Percentiles rank a stretch among this genome's conserved stretches.
Conservation (phyloP, 495 filamentous ascomycete genomes). For the Tuber brumale region DNA sequence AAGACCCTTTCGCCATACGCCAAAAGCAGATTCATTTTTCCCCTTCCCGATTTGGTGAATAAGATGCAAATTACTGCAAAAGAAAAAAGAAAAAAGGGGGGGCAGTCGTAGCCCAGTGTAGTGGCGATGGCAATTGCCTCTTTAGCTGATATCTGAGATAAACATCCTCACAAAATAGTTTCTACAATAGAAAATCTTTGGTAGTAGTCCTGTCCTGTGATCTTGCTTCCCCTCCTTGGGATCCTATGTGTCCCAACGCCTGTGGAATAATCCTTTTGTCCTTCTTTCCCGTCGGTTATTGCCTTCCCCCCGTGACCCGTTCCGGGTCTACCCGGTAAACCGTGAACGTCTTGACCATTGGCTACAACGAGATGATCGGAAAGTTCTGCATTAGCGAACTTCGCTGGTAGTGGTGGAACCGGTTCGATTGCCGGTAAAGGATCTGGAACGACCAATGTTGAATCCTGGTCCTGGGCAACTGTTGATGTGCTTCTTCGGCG, state of each 20-base stretch:
- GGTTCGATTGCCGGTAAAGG: constrained; percentile 16
- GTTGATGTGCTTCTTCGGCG: constrained; percentile 30
- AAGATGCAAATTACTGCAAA: not conserved
- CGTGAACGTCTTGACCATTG: not conserved
- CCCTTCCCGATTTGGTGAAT: not conserved
- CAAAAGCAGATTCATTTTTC: not conserved
- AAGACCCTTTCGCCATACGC: not conserved
- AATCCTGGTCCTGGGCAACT: not conserved
- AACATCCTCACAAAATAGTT: not conserved
- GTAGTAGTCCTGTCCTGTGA: constrained; percentile 36
- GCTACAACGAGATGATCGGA: not conserved
- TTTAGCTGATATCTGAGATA: not conserved
- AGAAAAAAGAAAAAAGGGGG: not conserved
- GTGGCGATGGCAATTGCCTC: not conserved
- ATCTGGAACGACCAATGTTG: constrained; percentile 1
- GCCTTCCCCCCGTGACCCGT: not conserved
- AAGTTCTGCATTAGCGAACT: not conserved
- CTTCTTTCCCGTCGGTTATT: not conserved
- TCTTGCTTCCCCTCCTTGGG: constrained; percentile 21
- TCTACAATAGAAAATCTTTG: constrained; percentile 26
- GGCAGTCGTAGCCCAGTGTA: not conserved
- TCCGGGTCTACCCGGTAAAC: not conserved
- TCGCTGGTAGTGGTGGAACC: constrained; percentile 23
- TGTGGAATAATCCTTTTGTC: not conserved
- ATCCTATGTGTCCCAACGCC: not conserved